These are phyloP conservation scores for Solanum ahanhuiri DNA, from an alignment of 257 asterid species.

Conservation along the genomic window DNA sequence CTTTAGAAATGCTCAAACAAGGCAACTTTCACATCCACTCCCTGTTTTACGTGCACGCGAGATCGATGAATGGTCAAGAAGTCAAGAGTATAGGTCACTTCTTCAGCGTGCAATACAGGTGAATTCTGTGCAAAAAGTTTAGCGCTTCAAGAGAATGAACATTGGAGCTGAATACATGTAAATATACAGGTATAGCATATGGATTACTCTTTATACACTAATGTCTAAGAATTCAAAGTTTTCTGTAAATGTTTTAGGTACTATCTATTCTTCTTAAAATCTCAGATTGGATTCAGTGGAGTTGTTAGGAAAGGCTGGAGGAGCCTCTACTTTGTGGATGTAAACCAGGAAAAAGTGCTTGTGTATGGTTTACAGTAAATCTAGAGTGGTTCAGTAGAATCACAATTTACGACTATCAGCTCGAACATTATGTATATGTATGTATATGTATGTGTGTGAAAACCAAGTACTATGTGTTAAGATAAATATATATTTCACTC, in stretches of 20 bases:
- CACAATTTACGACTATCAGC: neutral
- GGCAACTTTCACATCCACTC: conserved; percentile 95
- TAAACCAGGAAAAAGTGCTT: neutral
- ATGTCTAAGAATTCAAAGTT: neutral
- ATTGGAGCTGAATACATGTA: neutral
- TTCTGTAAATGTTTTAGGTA: neutral
- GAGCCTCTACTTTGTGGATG: neutral
- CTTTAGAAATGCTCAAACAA: conserved; percentile 84
- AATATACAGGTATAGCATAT: neutral
- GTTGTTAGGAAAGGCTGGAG: neutral
- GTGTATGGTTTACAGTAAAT: neutral
- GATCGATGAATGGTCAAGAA: conserved; percentile 95
- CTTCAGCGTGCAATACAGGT: conserved; percentile 35
- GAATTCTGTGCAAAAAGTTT: conserved; percentile 23
- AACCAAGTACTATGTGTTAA: neutral
- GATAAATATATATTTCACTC: neutral
- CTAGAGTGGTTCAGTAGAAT: neutral
- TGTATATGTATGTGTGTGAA: neutral
- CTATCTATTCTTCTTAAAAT: neutral
- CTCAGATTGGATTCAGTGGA: neutral
- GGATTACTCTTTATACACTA: neutral
- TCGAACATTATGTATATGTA: neutral
- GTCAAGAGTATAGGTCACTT: conserved; percentile 64
- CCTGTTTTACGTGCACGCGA: conserved; percentile 91
- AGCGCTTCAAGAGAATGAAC: neutral